Evolutionary conservation across 257 asterid genomes (phyloP).

Genomic region (Nicotiana paniculata): DNA sequence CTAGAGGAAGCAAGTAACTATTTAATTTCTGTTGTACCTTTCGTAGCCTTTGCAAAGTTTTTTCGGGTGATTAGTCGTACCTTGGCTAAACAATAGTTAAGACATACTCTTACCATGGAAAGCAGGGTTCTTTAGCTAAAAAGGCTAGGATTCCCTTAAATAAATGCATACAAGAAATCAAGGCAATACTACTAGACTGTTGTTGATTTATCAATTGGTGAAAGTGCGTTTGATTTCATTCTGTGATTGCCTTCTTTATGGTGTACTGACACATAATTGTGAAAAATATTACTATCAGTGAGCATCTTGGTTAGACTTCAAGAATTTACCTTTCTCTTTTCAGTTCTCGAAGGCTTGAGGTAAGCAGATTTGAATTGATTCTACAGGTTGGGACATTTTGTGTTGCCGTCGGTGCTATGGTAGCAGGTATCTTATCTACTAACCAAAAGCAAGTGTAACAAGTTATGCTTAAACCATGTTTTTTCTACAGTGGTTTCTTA

Average conservation of each 20-base stretch:
- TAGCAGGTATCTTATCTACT: conserved; percentile 59
- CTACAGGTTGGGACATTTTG: conserved; percentile 96
- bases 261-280: not conserved
- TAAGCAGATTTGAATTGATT: conserved; percentile 91
- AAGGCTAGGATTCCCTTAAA: not conserved
- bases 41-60: not conserved
- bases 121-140: not conserved
- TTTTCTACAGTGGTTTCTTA: not conserved
- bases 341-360: conserved; percentile 99
- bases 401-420: conserved; percentile 79
- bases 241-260: not conserved
- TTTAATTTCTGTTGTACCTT: not conserved
- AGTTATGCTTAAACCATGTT: not conserved
- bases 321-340: conserved; percentile 5
- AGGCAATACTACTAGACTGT: not conserved
- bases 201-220: not conserved
- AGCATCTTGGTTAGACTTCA: not conserved
- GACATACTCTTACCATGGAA: not conserved
- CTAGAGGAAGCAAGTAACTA: not conserved
- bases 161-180: not conserved
- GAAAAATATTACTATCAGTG: not conserved
- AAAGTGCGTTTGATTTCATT: not conserved
- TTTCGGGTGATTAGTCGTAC: not conserved
- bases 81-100: not conserved
- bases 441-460: not conserved